Conservation (phyloP, 2,329 filamentous ascomycete species). For the Pseudocercospora fuligena region DNA sequence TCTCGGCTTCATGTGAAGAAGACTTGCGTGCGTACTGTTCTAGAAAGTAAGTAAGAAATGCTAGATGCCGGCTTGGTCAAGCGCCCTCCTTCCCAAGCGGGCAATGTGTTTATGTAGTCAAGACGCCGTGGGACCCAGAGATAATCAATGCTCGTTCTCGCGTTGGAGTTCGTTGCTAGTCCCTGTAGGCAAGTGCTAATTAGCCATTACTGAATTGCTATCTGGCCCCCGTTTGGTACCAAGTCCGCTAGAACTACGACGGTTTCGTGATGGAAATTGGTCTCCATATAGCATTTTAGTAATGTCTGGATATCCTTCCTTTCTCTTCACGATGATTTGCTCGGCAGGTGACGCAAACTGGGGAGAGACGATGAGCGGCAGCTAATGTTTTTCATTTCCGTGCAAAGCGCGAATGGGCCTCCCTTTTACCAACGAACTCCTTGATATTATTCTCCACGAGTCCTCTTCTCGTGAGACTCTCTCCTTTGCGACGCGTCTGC, state of each 20-base stretch:
- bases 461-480: neutral
- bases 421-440: neutral
- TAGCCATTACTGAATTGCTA: no score
- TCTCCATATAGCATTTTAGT: no score
- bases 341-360: conserved; percentile 4
- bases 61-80: neutral
- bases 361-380: neutral
- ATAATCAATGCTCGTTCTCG: conserved; percentile 1
- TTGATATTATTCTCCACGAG: neutral
- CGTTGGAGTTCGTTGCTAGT: neutral
- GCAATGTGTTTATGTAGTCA: neutral
- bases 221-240: no score
- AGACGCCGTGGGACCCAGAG: neutral
- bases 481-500: neutral
- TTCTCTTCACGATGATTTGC: neutral
- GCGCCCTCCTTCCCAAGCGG: neutral
- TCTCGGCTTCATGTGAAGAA: conserved; percentile 6
- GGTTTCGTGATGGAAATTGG: neutral
- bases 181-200: no score
- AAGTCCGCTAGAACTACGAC: no score
- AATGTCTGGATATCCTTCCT: neutral
- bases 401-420: neutral
- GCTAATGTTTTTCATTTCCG: conserved; percentile 1
- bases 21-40: neutral
- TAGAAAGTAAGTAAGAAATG: neutral